Base-by-base conservation (phyloP, 176 grass and related monocot genomes). In the Rhynchospora tenuis region DNA sequence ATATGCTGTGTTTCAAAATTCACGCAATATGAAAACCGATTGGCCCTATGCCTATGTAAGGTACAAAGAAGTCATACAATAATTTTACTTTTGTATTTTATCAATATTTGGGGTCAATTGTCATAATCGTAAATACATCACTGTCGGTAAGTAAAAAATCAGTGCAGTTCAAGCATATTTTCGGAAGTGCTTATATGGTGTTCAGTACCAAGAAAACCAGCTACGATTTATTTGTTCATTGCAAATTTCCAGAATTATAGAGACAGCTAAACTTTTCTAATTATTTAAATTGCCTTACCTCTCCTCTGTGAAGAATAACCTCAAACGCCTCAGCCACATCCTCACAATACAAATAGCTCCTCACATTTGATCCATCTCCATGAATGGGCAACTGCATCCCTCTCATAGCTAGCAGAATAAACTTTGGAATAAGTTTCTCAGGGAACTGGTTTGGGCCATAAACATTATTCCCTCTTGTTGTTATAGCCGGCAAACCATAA, bases 341-440 rank as follows among this genome's bases (percentile, higher is more conserved):
- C 87, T 94, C 89, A 76, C 92, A 89, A 54, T 91, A 91, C 47
- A 94, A 78, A 71, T 94, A 94, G 80, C 92, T 94, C 59, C 92
- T 83, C 12, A 94, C 87, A 72, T 94, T 94, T 59, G 89, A 89
- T 14, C 92, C 92, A 58, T 94, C 92, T 52, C 92, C 92, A 52
- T 94, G 87, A 86, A 94, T 94, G 17, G 92, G 92, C 74, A 94
- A 89, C 15, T 78, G 85, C 83, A 80, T 59, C 9, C 92, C 89
- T 65, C 83, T 79, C 92, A 91, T 92, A 43, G 93, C 90, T 46
- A 95, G 81, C 29, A 92, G 86, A 83, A 92, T 87, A 56, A 90
- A 95, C 42, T 95, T 95, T 45, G 93, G 93, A 65, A 95, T 95
- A 61, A 95, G 86, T n/a, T 95, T 92, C 84, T 92, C 93, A 48